phyloP scores from a whole-genome alignment of 83 land plant species.

The Isoetes engelmannii region DNA sequence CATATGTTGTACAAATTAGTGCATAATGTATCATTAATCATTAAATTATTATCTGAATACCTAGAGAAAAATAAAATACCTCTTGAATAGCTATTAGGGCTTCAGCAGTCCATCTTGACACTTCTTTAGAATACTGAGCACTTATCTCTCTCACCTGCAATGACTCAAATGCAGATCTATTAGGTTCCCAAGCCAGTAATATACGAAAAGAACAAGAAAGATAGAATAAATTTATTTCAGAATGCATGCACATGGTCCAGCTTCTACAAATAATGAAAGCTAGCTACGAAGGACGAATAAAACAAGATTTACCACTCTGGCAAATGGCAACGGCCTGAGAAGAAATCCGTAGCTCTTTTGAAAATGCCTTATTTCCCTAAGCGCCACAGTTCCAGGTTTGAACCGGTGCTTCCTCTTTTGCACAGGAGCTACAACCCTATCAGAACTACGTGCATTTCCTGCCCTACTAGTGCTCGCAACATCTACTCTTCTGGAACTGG shows the following conservation, averaged over 20 bases:
- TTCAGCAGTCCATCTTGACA: conserved; percentile 65
- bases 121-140: conserved; percentile 25
- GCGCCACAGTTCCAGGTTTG: conserved; percentile 59
- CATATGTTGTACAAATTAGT: too few relatives aligned
- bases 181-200: too few relatives aligned
- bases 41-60: background rate
- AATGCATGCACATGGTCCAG: too few relatives aligned
- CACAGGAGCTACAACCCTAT: too few relatives aligned
- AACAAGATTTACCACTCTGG: conserved; percentile 42
- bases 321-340: conserved; percentile 50
- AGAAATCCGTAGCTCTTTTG: conserved; percentile 51
- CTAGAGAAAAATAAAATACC: conserved; percentile 32
- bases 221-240: too few relatives aligned
- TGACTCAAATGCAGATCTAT: background rate
- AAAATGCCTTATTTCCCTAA: conserved; percentile 51
- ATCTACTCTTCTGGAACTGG: too few relatives aligned
- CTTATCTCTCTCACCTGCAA: conserved; percentile 58
- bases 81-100: conserved; percentile 72
- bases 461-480: too few relatives aligned
- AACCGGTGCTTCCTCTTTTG: conserved; percentile 15
- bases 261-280: too few relatives aligned
- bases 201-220: too few relatives aligned
- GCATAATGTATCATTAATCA: too few relatives aligned
- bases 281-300: background rate
- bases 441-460: too few relatives aligned